These are phyloP conservation scores for Pythium sukuiense DNA, from an alignment of 352 stramenopile species.

Conservation along the genomic window DNA sequence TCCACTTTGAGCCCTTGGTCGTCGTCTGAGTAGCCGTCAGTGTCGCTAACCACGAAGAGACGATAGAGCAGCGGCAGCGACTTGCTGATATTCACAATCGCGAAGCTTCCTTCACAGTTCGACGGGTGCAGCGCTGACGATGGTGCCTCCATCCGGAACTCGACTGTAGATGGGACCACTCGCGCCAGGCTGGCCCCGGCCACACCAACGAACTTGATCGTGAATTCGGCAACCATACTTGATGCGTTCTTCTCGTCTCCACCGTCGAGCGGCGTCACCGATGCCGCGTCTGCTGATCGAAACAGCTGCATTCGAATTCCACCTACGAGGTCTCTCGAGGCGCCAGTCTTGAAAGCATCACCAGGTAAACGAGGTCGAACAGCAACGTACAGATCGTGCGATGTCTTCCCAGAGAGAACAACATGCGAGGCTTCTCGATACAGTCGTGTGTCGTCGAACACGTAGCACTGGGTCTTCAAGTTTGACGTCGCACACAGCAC, in stretches of 20 bases:
- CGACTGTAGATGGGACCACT: conserved; percentile 60
- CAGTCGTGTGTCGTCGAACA: conserved; percentile 76
- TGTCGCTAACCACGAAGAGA: conserved; percentile 62
- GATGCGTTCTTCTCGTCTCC: conserved; percentile 51
- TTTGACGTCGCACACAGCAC: conserved; percentile 84
- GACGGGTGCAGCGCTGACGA: conserved; percentile 11
- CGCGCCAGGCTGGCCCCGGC: conserved; percentile 77
- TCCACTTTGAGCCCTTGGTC: conserved; percentile 70
- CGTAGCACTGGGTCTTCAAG: conserved; percentile 88
- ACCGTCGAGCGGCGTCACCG: background rate
- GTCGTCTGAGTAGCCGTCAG: conserved; percentile 75
- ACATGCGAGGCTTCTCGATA: conserved; percentile 75
- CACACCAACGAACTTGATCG: conserved; percentile 85
- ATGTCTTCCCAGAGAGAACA: conserved; percentile 60
- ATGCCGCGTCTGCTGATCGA: conserved; percentile 19
- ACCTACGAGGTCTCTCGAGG: conserved; percentile 75
- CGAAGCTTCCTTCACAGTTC: conserved; percentile 65
- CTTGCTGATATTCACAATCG: conserved; percentile 84
- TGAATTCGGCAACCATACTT: conserved; percentile 85
- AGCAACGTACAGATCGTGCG: conserved; percentile 75
- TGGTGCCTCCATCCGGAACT: conserved; percentile 83
- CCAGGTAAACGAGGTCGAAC: conserved; percentile 76
- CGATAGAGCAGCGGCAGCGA: conserved; percentile 71
- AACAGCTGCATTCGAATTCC: conserved; percentile 88
- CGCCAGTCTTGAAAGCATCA: conserved; percentile 81